Evolutionary conservation across 2,329 filamentous ascomycete genomes (phyloP), one percentile per base, ranked within the genome.

Genomic region (Tolypocladium ophioglossoides): DNA sequence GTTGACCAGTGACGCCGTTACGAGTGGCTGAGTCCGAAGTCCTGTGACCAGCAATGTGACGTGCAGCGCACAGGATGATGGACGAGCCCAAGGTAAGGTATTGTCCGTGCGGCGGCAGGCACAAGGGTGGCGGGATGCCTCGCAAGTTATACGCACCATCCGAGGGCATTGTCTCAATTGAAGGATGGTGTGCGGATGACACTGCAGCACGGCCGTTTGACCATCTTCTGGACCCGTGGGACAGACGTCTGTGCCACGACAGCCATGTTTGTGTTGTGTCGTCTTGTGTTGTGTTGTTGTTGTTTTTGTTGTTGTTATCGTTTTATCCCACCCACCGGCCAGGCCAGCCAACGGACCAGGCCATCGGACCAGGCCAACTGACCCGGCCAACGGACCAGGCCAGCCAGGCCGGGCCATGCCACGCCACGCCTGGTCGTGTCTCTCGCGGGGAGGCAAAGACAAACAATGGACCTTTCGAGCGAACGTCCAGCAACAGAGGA

Each of bases 131-230:
- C 50, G 50, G 37, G 37, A 41, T 38, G n/a, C 50, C 37, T 38
- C 18, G 35, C 47, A 37, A 20, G 20, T 18, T 16, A n/a, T 38
- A 20, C 53, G 18, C 32, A n/a, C 44, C 22, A 24, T 41, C 53
- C 27, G 22, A 44, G 39, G 53, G 30, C 27, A 47, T 47, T 47
- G 53, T 54, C 53, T 54, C 53, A 27, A 40, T 39, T 24, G 20
- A 22, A 27, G 18, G 20, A 51, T 40, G 48, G 47, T 38, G 48
- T 20, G 53, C 35, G 53, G 39, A 52, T 51, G 49, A 40, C 20
- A 53, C 30, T 34, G 49, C 46, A 27, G 40, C 22, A 51, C 38
- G 34, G 48, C 48, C 11, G 32, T 38, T 30, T 41, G 47, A 54
- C 22, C 38, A 30, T 47, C 11, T 18, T 24, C n/a, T 8, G 11